Evolutionary conservation across 495 filamentous ascomycete genomes (phyloP).

Genomic region (Baudoinia panamericana): DNA sequence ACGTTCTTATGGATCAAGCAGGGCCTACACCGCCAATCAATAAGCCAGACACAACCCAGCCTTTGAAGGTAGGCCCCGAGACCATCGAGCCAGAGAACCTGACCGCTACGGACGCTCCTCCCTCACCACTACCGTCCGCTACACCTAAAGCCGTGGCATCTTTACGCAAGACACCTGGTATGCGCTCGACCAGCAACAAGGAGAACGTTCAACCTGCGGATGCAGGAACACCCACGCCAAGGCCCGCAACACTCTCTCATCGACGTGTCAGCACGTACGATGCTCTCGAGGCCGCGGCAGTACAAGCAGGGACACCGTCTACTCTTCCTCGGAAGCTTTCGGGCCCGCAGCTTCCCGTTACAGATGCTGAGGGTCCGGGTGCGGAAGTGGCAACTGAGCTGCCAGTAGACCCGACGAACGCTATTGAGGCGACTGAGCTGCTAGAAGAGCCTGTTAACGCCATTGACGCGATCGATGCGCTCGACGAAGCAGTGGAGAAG

Average conservation of each 20-base stretch:
- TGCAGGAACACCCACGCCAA: neutral
- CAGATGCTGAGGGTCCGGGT: too few species aligned
- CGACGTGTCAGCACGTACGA: too few species aligned
- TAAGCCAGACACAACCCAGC: neutral
- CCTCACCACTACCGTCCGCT: constrained; percentile 14
- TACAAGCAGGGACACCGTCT: constrained; percentile 5
- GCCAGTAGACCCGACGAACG: neutral
- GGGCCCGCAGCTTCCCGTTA: neutral
- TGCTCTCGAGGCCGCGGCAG: constrained; percentile 12
- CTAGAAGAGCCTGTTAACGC: constrained; percentile 40
- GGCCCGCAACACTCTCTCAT: neutral
- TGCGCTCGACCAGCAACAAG: constrained; percentile 21
- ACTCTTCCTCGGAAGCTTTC: neutral
- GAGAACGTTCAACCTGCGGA: constrained; percentile 18
- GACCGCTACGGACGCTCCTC: constrained; percentile 1
- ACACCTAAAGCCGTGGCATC: constrained; percentile 6
- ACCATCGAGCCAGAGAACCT: neutral
- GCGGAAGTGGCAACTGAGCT: neutral
- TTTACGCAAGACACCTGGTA: constrained; percentile 13
- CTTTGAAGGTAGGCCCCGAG: neutral
- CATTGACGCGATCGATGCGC: constrained; percentile 51
- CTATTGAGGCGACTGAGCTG: neutral
- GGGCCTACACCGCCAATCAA: too few species aligned
- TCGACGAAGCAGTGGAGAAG: constrained; percentile 54
- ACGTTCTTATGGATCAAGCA: too few species aligned